Base-by-base conservation (phyloP, 148 eudicot species). In the Amaranthus hypochondriacus region DNA sequence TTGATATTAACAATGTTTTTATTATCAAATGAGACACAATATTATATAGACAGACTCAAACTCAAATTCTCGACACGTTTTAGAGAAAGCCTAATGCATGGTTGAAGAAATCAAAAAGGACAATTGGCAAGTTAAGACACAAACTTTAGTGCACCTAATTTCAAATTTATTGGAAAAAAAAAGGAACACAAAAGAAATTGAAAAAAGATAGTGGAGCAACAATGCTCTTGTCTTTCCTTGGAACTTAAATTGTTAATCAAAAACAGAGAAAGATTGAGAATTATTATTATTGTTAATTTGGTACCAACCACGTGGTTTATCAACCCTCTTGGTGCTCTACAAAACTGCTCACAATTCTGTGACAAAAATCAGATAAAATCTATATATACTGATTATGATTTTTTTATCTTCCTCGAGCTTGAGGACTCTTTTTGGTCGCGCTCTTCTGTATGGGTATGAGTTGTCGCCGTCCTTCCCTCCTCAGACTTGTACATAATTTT, bases 171-270 rank as follows among this genome's bases (percentile, higher is more conserved):
- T 5, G 2, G 48, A 43, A 13, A 44, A 60, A 62, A 70, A 57
- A 63, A 62, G 75, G 75, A 71, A 44, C 73, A 58, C 60, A 52
- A 69, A 60, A 48, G 46, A 48, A 69, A 48, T 39, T 12, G 11
- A 3, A 28, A 63, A 79, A 73, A 79, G 73, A 75, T 71, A 66
- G 79, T 80, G 83, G 73, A 80, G 48, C 28, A 52, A 76, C 73
- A 57, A 80, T 80, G 83, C 73, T 76, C 70, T 72, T 80, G 79
- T 72, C 79, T 28, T 54, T 76, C 83, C 83, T 80, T 62, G 83
- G 83, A 80, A 80, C 83, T 80, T 72, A 53, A 72, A 66, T 9
- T 67, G n/a, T 48, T 50, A 49, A 67, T 63, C 13, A 73, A n/a
- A 11, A 28, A 62, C 15, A 21, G 21, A 60, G 48, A 72, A 47